Evolutionary conservation across 352 stramenopile genomes (phyloP).

Genomic region (Pythium monospermum): DNA sequence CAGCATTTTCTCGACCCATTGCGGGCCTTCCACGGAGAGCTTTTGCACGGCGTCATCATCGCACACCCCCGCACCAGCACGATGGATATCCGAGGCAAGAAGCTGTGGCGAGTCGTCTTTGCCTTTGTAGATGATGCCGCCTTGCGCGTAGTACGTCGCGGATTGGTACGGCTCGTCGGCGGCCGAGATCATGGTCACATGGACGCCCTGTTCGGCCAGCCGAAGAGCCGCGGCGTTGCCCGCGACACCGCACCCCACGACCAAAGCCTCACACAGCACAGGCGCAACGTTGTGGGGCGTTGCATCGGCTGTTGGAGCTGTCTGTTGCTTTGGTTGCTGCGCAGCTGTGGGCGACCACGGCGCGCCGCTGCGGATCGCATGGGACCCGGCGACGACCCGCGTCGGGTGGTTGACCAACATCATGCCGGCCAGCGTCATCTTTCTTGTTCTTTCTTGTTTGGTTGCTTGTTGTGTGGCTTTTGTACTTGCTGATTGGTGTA

Average conservation of each 20-base stretch:
- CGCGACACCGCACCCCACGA: slow-evolving; percentile 77
- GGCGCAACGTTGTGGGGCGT: slow-evolving; percentile 22
- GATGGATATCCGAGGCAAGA: slow-evolving; percentile 89
- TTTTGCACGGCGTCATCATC: slow-evolving; percentile 89
- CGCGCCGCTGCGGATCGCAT: slow-evolving; percentile 1
- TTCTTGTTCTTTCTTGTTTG: slow-evolving; percentile 1
- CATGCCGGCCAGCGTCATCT: slow-evolving; percentile 14
- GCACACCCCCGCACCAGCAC: slow-evolving; percentile 88
- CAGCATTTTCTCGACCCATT: slow-evolving; percentile 87
- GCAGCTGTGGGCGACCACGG: slow-evolving; percentile 1
- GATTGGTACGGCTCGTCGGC: slow-evolving; percentile 81
- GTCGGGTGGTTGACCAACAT: slow-evolving; percentile 1
- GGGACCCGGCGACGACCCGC: slow-evolving; percentile 5
- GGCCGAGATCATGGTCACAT: slow-evolving; percentile 74
- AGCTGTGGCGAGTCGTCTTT: slow-evolving; percentile 81
- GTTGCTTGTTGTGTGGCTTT: not conserved
- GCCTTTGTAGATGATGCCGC: slow-evolving; percentile 94
- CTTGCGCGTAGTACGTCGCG: slow-evolving; percentile 94
- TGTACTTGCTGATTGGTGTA: not conserved
- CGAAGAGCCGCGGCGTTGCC: slow-evolving; percentile 67
- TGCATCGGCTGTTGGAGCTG: not conserved
- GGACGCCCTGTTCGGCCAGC: slow-evolving; percentile 61
- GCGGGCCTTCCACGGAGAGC: slow-evolving; percentile 86
- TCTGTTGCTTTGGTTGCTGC: not conserved
- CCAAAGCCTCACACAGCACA: slow-evolving; percentile 39